A percentile compares a stretch with the other conserved stretches of the same genome.
phyloP scores from a whole-genome alignment of 148 eudicot species.

The Drosera capensis region DNA sequence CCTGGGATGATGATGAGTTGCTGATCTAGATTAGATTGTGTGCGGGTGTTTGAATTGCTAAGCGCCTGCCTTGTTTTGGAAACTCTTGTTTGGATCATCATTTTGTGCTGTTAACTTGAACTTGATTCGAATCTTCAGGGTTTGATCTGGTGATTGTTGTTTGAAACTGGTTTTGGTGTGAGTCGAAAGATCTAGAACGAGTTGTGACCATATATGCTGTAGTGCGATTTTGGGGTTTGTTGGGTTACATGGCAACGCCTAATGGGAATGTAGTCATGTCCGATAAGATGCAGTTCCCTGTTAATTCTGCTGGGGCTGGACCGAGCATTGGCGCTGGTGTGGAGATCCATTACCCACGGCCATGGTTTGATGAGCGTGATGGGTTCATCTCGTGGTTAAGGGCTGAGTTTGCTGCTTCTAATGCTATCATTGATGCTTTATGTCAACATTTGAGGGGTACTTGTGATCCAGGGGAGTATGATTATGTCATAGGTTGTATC shows the following conservation, averaged over 20 bases:
- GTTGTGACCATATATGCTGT: background rate
- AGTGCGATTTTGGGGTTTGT: background rate
- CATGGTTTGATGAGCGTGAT: conserved; percentile 30
- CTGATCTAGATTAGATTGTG: background rate
- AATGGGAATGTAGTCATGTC: conserved; percentile 13
- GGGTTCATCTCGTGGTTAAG: conserved; percentile 33
- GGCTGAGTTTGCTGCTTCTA: conserved; percentile 52
- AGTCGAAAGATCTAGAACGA: background rate
- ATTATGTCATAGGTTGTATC: conserved; percentile 23
- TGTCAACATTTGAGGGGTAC: conserved; percentile 30
- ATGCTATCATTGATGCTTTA: conserved; percentile 43
- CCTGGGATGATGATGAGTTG: too few species aligned
- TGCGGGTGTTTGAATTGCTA: background rate
- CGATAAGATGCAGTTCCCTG: conserved; percentile 17
- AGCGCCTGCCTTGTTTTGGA: too few species aligned
- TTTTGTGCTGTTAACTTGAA: too few species aligned
- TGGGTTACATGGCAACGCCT: conserved; percentile 15
- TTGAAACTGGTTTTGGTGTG: too few species aligned
- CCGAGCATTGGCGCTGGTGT: conserved; percentile 6
- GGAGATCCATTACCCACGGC: conserved; percentile 8
- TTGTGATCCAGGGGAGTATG: conserved; percentile 40
- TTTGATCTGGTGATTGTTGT: too few species aligned
- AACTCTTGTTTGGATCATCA: too few species aligned
- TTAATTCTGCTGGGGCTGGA: conserved; percentile 4
- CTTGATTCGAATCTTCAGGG: too few species aligned